Conservation (phyloP, 306 rosid genomes). For the Ceratonia siliqua region DNA sequence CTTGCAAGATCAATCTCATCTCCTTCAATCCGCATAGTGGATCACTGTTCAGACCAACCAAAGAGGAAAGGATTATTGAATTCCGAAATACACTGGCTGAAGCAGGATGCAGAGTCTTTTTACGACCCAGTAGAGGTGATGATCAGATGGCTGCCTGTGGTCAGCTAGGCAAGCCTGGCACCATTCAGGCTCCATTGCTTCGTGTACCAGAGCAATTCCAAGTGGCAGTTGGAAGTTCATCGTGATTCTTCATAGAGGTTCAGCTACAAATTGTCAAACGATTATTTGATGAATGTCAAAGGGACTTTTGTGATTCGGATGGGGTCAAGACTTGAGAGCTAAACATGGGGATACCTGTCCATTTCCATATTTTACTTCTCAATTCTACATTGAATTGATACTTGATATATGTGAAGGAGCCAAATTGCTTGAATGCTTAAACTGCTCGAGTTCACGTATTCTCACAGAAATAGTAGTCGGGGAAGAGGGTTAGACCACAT, state of each 20-base stretch:
- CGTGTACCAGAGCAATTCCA: constrained; percentile 79
- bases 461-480: background rate
- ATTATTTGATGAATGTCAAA: background rate
- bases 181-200: constrained; percentile 74
- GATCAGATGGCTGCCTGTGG: constrained; percentile 99
- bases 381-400: background rate
- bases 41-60: constrained; percentile 81
- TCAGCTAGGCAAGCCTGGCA: constrained; percentile 83
- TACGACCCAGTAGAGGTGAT: constrained; percentile 81
- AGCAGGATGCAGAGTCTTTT: constrained; percentile 63
- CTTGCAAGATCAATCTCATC: constrained; percentile 92
- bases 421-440: background rate
- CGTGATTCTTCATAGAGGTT: constrained; percentile 35
- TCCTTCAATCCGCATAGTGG: constrained; percentile 84
- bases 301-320: background rate
- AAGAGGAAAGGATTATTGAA: constrained; percentile 70
- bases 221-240: constrained; percentile 45
- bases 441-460: background rate
- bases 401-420: background rate
- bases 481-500: background rate
- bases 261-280: constrained; percentile 4
- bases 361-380: background rate
- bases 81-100: constrained; percentile 75
- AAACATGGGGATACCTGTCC: background rate
- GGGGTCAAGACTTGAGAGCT: background rate